Conservation (phyloP, 2,329 filamentous ascomycete species). For the Aciculosporium take region DNA sequence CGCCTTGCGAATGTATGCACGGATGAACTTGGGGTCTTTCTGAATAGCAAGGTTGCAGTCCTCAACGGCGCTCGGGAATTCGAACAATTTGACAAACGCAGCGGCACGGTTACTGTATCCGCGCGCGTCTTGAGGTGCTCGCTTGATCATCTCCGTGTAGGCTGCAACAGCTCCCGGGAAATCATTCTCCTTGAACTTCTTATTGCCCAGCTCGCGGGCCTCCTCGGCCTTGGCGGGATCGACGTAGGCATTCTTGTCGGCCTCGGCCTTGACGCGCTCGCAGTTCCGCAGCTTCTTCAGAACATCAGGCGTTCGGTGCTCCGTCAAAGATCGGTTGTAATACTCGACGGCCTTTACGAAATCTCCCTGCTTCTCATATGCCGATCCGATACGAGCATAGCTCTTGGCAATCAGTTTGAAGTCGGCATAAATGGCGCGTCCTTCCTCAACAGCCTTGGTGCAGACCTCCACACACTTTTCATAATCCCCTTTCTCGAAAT, state of each 20-base stretch:
- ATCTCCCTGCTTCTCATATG: conserved; percentile 83
- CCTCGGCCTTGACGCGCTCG: conserved; percentile 72
- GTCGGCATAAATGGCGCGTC: conserved; percentile 78
- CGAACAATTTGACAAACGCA: conserved; percentile 90
- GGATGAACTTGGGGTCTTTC: conserved; percentile 82
- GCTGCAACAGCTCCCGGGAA: conserved; percentile 91
- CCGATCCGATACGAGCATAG: conserved; percentile 87
- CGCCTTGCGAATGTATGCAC: conserved; percentile 91
- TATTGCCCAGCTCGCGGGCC: conserved; percentile 85
- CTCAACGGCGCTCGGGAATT: conserved; percentile 82
- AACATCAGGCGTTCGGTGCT: conserved; percentile 90
- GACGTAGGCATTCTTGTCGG: conserved; percentile 66
- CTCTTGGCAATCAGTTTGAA: conserved; percentile 98
- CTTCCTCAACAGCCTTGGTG: conserved; percentile 77
- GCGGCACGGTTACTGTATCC: conserved; percentile 96
- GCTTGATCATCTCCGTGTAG: conserved; percentile 94
- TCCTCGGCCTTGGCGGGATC: conserved; percentile 88
- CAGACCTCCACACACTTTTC: conserved; percentile 76
- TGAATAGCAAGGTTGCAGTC: conserved; percentile 89
- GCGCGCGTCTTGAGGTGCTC: conserved; percentile 78
- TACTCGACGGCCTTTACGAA: conserved; percentile 66
- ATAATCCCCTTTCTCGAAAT: conserved; percentile 94
- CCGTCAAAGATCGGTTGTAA: conserved; percentile 87
- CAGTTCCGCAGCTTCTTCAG: conserved; percentile 82
- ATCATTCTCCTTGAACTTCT: conserved; percentile 93